These are phyloP conservation scores for Mallotus nudiflorus DNA, from an alignment of 345 rosid genomes.

Conservation along the genomic window DNA sequence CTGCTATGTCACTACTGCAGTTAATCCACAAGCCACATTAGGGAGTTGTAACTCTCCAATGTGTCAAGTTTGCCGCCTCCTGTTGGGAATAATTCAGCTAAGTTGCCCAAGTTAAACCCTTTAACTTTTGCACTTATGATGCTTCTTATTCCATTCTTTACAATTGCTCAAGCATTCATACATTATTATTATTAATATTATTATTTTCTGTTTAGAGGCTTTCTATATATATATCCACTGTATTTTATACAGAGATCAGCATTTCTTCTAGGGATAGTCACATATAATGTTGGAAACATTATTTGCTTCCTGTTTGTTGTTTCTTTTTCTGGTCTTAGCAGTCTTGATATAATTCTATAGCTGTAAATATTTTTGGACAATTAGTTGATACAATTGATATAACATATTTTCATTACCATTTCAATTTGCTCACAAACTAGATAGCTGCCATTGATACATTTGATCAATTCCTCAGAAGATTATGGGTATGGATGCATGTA, in stretches of 20 bases:
- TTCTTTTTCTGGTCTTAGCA: not conserved
- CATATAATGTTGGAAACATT: constrained; percentile 18
- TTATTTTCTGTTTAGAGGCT: not conserved
- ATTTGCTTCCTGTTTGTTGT: constrained; percentile 13
- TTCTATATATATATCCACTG: not conserved
- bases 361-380: constrained; percentile 22
- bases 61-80: constrained; percentile 31
- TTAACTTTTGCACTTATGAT: constrained; percentile 14
- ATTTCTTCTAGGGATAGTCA: constrained; percentile 23
- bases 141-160: constrained; percentile 33
- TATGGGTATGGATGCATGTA: too few relatives aligned
- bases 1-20: too few relatives aligned
- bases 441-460: too few relatives aligned
- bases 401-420: not conserved
- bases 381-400: not conserved
- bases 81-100: constrained; percentile 18
- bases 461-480: too few relatives aligned
- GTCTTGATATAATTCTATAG: constrained; percentile 8
- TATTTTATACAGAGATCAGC: constrained; percentile 12
- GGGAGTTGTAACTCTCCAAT: constrained; percentile 22
- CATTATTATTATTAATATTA: not conserved
- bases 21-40: constrained; percentile 62
- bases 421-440: too few relatives aligned
- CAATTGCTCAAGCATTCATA: constrained; percentile 27
- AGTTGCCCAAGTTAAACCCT: constrained; percentile 5